Base-by-base conservation (phyloP, 2,329 filamentous ascomycete species). In the Periconia macrospinosa region DNA sequence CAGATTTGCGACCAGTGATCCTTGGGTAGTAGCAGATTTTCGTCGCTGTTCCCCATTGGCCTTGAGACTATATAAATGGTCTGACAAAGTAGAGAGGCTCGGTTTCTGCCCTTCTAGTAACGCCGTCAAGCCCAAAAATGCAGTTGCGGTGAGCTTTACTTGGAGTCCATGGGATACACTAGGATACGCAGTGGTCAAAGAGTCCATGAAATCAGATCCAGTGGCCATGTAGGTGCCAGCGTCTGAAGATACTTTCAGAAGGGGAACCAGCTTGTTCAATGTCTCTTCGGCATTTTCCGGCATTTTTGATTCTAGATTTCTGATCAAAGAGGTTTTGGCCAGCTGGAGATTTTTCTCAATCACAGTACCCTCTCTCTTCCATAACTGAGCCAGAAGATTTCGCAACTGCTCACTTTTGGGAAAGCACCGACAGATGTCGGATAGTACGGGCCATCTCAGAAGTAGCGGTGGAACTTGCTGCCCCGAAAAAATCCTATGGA, bases 171-270 rank as follows among this genome's bases (percentile, higher is more conserved):
- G 81, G 52, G 86, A 84, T 71, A 84, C 86, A 53, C 87, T 81
- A 46, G 78, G 81, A 72, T 87, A 92, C 56, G 86, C 86, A 47
- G 77, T 77, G 37, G 85, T 78, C 13, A 96, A 79, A 0, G 88
- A 85, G 69, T 97, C 93, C 18, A 96, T 74, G 62, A 94, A 93
- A 73, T 97, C 93, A 47, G 89, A 92, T 1, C 93, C 93, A 0
- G 89, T 89, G 62, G 96, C 83, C 63, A 96, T 87, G 61, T 90
- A 79, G 7, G 77, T 72, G 30, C 81, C 83, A 43, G 76, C 76
- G 20, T 80, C 77, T 0, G 84, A 78, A 6, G 86, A 90, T 7
- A 78, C 79, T 60, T 85, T 81, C 6, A 91, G 75, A 3, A 92
- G 75, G 47, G 85, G 80, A 54, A 86, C 89, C n/a, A 91, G 67